Conservation (phyloP, 768 basidiomycete genomes). For the Pulveroboletus sp. region DNA sequence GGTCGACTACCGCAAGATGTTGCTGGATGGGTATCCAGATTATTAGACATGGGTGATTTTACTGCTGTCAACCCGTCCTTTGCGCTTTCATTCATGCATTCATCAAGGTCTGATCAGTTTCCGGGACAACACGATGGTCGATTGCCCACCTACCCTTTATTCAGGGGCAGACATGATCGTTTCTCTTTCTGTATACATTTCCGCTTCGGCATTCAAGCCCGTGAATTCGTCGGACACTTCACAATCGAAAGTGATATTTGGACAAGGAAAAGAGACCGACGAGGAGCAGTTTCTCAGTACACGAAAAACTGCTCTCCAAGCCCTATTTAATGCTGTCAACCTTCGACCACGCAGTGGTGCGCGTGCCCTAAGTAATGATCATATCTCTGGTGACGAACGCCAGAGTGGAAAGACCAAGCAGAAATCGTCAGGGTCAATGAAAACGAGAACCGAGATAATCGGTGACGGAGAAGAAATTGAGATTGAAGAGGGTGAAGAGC, state of each 20-base stretch:
- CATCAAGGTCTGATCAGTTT: conserved; percentile 61
- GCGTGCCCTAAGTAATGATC: conserved; percentile 27
- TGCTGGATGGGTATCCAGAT: conserved; percentile 69
- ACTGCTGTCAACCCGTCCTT: neutral
- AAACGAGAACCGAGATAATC: conserved; percentile 60
- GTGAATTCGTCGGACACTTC: conserved; percentile 33
- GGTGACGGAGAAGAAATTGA: conserved; percentile 82
- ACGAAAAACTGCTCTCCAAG: conserved; percentile 70
- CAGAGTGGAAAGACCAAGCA: conserved; percentile 39
- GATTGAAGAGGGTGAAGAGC: conserved; percentile 79
- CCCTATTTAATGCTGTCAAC: conserved; percentile 70
- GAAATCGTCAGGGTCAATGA: conserved; percentile 37
- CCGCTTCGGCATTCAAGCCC: conserved; percentile 63
- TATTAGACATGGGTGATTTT: conserved; percentile 63
- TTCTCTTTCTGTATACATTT: conserved; percentile 70
- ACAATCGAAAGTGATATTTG: conserved; percentile 46
- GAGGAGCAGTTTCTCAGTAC: conserved; percentile 78
- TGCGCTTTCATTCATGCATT: conserved; percentile 1
- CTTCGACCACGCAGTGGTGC: conserved; percentile 61
- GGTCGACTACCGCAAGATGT: conserved; percentile 71
- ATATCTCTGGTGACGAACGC: conserved; percentile 32
- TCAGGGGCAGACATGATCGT: conserved; percentile 79
- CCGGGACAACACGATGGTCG: conserved; percentile 67
- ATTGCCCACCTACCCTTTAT: conserved; percentile 68
- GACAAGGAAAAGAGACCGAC: conserved; percentile 76